Conservation (phyloP, 164 flowering plant species). For the Pachysandra terminalis region DNA sequence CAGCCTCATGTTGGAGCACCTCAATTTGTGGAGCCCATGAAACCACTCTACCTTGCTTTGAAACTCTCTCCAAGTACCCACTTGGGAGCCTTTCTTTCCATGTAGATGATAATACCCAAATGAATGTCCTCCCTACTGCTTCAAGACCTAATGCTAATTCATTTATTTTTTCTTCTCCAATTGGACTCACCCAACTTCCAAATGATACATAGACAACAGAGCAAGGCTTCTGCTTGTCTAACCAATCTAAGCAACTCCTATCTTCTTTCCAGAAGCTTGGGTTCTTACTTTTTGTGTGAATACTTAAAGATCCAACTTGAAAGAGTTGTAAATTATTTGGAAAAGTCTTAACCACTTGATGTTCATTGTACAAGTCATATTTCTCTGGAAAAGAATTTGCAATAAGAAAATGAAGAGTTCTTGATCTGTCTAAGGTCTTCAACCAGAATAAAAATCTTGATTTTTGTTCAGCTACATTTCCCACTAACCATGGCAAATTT, state of each 20-base stretch:
- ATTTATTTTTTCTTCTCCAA: conserved; percentile 39
- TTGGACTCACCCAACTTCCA: conserved; percentile 80
- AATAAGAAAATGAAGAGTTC: conserved; percentile 41
- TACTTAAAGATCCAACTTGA: conserved; percentile 44
- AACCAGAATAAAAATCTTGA: conserved; percentile 71
- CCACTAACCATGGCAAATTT: conserved; percentile 81
- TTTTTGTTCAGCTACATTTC: conserved; percentile 34
- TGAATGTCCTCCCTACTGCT: conserved; percentile 40
- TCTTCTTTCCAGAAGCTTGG: conserved; percentile 75
- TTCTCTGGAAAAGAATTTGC: conserved; percentile 56
- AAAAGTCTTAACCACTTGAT: neutral
- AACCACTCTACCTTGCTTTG: conserved; percentile 45
- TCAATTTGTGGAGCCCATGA: conserved; percentile 82
- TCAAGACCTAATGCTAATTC: conserved; percentile 55
- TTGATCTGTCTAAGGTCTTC: conserved; percentile 43
- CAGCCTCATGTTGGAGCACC: conserved; percentile 46
- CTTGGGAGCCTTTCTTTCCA: conserved; percentile 58
- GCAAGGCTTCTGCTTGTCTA: conserved; percentile 35
- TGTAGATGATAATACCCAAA: conserved; percentile 53
- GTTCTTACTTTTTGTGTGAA: conserved; percentile 17
- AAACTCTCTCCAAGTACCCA: conserved; percentile 39
- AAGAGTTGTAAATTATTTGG: conserved; percentile 14
- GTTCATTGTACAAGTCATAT: too few species aligned
- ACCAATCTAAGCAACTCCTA: conserved; percentile 60
- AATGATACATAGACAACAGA: conserved; percentile 72